Percentiles rank a stretch among this genome's conserved stretches.
These are phyloP conservation scores for Candida labiduridarum DNA, from an alignment of 1,139 yeast species.

Conservation along the genomic window DNA sequence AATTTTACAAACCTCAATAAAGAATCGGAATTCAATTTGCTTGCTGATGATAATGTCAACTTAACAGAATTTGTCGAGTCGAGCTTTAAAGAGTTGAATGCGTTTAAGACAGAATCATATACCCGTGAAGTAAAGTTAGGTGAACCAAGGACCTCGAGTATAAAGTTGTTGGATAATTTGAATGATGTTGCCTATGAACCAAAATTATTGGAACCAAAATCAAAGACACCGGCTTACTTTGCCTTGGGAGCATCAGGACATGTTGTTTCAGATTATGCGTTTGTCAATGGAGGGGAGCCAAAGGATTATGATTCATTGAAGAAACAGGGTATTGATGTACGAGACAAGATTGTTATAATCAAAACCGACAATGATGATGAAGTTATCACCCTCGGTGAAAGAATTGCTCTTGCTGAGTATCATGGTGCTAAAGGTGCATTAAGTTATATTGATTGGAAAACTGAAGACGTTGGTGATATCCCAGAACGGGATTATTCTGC, in stretches of 20 bases:
- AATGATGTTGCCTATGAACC: constrained; percentile 30
- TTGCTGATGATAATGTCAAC: constrained; percentile 30
- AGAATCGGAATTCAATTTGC: constrained; percentile 23
- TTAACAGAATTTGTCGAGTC: constrained; percentile 28
- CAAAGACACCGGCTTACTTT: constrained; percentile 40
- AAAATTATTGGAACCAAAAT: constrained; percentile 27
- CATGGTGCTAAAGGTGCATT: constrained; percentile 34
- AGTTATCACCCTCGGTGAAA: constrained; percentile 26
- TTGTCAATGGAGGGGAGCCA: constrained; percentile 33
- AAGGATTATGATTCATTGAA: constrained; percentile 30
- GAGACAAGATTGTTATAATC: constrained; percentile 35
- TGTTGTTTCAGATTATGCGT: constrained; percentile 28
- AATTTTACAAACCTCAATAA: constrained; percentile 24
- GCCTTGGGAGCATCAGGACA: constrained; percentile 34
- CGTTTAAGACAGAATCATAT: constrained; percentile 26
- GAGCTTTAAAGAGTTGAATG: constrained; percentile 28
- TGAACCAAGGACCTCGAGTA: constrained; percentile 26
- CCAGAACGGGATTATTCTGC: constrained; percentile 6
- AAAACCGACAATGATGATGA: constrained; percentile 16
- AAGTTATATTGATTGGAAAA: constrained; percentile 23
- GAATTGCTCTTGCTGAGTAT: constrained; percentile 28
- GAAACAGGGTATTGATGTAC: constrained; percentile 22
- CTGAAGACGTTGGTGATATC: constrained; percentile 10
- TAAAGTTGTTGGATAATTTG: constrained; percentile 28
- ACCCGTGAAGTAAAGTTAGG: constrained; percentile 21